phyloP scores from a whole-genome alignment of 2,329 filamentous ascomycete species.

The Aspergillus pseudoterreus region DNA sequence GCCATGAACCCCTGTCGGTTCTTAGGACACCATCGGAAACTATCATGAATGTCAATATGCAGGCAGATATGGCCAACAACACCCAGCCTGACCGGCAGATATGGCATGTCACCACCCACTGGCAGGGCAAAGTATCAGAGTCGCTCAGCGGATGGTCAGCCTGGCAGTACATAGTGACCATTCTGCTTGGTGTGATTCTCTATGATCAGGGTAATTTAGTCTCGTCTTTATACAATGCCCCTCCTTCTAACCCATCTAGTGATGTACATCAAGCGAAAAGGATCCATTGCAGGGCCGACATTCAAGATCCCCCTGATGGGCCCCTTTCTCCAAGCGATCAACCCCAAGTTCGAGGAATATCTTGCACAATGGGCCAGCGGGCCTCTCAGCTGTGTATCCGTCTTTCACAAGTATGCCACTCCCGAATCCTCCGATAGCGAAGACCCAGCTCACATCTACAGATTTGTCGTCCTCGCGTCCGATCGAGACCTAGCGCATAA shows the following conservation, averaged over 20 bases:
- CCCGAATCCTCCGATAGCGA: not conserved
- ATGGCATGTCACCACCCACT: conserved; percentile 2
- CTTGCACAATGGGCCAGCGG: conserved; percentile 81
- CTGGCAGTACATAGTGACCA: conserved; percentile 41
- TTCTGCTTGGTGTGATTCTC: conserved; percentile 63
- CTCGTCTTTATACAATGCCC: not conserved
- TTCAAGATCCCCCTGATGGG: conserved; percentile 76
- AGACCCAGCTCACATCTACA: conserved; percentile 32
- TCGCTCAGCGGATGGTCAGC: conserved; percentile 38
- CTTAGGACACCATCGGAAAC: not conserved
- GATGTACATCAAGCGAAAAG: conserved; percentile 66
- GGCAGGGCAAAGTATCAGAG: not conserved
- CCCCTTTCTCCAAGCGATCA: conserved; percentile 78
- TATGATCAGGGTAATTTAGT: conserved; percentile 71
- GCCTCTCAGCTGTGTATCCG: conserved; percentile 85
- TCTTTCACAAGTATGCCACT: conserved; percentile 79
- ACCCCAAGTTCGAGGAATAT: conserved; percentile 83
- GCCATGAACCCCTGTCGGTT: not conserved
- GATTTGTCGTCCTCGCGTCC: conserved; percentile 88
- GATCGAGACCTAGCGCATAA: conserved; percentile 87
- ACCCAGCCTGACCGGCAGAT: conserved; percentile 8
- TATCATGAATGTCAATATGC: conserved; percentile 7
- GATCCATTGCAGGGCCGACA: conserved; percentile 65
- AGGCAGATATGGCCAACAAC: conserved; percentile 7
- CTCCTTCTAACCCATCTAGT: conserved; percentile 43